phyloP scores from a whole-genome alignment of 176 grass and related monocot genomes.

The Miscanthus lutarioriparius region DNA sequence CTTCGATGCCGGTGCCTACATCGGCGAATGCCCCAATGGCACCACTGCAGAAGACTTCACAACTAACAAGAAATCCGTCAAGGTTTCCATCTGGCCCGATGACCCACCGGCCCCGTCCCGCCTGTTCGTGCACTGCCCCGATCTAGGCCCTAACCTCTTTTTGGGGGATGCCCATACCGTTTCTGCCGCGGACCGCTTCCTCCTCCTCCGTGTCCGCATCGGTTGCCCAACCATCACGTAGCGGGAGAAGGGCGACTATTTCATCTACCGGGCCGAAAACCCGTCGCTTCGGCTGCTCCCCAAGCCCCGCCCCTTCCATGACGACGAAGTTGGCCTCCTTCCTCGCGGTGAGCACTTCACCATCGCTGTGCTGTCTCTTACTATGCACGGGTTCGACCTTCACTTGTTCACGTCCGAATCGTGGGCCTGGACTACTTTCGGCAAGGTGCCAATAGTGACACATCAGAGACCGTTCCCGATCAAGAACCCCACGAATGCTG shows the following conservation, averaged over 20 bases:
- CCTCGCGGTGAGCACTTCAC: no score
- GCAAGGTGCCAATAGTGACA: not conserved
- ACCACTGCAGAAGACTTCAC: not conserved
- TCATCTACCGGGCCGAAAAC: not conserved
- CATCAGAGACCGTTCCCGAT: not conserved
- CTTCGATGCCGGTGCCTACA: not conserved
- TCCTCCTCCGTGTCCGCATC: not conserved
- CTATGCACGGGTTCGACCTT: not conserved
- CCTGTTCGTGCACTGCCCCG: constrained; percentile 1
- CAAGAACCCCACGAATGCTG: not conserved
- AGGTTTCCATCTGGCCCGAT: not conserved
- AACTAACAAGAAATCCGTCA: not conserved
- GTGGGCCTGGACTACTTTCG: not conserved
- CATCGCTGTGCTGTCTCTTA: no score
- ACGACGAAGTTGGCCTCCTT: no score
- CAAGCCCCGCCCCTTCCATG: not conserved
- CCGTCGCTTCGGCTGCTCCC: not conserved
- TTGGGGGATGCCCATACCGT: not conserved
- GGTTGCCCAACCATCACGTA: fast-evolving
- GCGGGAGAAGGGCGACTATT: not conserved
- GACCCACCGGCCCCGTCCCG: not conserved
- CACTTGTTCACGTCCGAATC: not conserved
- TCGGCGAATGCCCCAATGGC: not conserved
- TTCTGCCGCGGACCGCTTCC: not conserved
- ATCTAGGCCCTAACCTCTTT: not conserved